Conservation (phyloP, 2,329 filamentous ascomycete genomes). For the Huntiella moniliformis region DNA sequence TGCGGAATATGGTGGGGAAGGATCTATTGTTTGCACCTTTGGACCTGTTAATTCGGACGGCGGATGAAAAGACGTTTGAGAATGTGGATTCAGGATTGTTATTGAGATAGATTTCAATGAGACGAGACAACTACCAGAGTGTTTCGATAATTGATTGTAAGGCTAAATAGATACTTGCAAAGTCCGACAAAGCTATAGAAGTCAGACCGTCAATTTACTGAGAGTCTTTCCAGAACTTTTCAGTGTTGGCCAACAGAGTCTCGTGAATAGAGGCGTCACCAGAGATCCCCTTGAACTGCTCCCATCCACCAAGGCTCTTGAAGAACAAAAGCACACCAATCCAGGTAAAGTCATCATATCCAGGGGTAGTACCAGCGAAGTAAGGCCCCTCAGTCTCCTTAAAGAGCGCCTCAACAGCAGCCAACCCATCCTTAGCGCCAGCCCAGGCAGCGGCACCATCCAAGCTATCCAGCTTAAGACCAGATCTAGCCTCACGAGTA, state of each 20-base stretch:
- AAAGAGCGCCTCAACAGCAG: slow-evolving; percentile 28
- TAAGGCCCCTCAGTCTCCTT: slow-evolving; percentile 40
- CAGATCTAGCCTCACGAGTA: not conserved
- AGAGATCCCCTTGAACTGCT: slow-evolving; percentile 19
- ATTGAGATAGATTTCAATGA: too few species aligned
- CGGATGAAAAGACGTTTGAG: slow-evolving; percentile 2
- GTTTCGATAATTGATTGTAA: too few species aligned
- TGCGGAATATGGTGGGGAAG: slow-evolving; percentile 15
- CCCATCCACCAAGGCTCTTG: slow-evolving; percentile 19
- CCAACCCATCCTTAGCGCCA: slow-evolving; percentile 16
- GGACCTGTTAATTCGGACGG: slow-evolving; percentile 2
- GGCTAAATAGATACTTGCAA: too few species aligned
- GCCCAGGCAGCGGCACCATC: slow-evolving; percentile 32
- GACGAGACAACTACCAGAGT: too few species aligned
- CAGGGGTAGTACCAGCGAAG: slow-evolving; percentile 35
- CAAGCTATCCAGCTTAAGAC: slow-evolving; percentile 27
- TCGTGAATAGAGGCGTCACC: slow-evolving; percentile 23
- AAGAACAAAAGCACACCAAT: slow-evolving; percentile 28
- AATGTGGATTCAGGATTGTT: not conserved
- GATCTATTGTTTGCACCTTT: slow-evolving; percentile 12
- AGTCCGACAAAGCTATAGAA: too few species aligned
- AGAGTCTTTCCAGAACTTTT: too few species aligned
- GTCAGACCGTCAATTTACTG: too few species aligned
- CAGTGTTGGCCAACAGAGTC: slow-evolving; percentile 17
- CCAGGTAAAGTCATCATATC: slow-evolving; percentile 41